phyloP scores from a whole-genome alignment of 495 filamentous ascomycete genomes.

The Halenospora varia region DNA sequence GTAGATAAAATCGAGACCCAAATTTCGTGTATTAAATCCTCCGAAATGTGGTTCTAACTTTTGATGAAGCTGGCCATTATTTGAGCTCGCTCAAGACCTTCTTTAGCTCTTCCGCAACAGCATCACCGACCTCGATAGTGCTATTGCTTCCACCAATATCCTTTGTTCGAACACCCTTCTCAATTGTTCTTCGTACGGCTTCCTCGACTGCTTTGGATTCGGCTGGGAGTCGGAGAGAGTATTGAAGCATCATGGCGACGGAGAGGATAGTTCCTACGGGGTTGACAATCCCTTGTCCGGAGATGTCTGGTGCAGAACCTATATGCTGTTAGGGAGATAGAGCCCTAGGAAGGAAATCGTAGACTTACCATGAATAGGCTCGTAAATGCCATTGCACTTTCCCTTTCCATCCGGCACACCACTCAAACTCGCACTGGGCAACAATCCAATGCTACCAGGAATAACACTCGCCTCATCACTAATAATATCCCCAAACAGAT shows the following conservation, averaged over 20 bases:
- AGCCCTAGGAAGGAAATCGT: background rate
- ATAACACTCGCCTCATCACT: constrained; percentile 96
- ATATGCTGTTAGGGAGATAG: background rate
- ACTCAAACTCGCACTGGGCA: constrained; percentile 85
- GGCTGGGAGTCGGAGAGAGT: constrained; percentile 72
- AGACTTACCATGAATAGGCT: constrained; percentile 88
- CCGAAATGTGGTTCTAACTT: background rate
- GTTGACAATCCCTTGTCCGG: constrained; percentile 85
- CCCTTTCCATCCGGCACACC: constrained; percentile 78
- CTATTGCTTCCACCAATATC: constrained; percentile 73
- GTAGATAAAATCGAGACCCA: too few relatives aligned
- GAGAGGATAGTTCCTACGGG: constrained; percentile 80
- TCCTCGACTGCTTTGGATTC: constrained; percentile 73
- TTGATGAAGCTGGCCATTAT: background rate
- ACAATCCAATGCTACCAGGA: constrained; percentile 82
- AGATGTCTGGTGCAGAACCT: constrained; percentile 73
- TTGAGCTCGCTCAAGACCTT: background rate
- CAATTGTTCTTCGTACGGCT: constrained; percentile 74
- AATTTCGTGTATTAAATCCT: background rate
- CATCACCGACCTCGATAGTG: constrained; percentile 81
- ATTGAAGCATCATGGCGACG: constrained; percentile 88
- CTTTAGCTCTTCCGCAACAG: constrained; percentile 64
- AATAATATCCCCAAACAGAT: constrained; percentile 96
- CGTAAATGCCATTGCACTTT: constrained; percentile 84
- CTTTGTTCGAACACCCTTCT: constrained; percentile 66